Evolutionary conservation across 768 basidiomycete species (phyloP), one percentile per base, ranked within the genome.

Genomic region (Scleroderma bovista): DNA sequence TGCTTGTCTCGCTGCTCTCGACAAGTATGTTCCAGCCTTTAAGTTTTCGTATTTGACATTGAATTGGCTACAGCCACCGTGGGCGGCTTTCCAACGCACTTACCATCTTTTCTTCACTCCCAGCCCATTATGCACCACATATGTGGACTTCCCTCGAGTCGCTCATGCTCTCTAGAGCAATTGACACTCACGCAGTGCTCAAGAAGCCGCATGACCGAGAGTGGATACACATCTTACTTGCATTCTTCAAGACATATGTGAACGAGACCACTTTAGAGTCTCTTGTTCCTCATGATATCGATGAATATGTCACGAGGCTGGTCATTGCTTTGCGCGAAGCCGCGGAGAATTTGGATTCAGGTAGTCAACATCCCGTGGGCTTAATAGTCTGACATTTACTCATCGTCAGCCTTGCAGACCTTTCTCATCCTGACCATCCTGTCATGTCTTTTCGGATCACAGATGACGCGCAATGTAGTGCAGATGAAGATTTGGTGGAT

Each of bases 1-100:
- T 53, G 90, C 88, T 2, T 84, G 79, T 58, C 73, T 97, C 15
- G 95, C 93, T 3, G 89, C 88, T 15, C 77, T 98, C 33, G 93
- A 97, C 56, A 66, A 86, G 95, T 97, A 71, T 55, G 92, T 70
- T n/a, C 11, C 20, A 32, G 34, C 56, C 39, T 33, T 39, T 32
- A 9, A 29, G 24, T 38, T 49, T 41, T 52, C n/a, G 33, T 23
- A 44, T 36, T 23, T 33, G 32, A 43, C 44, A 42, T 46, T 60
- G 22, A 63, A 31, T 33, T 16, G 20, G 17, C 53, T n/a, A 16
- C 44, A 93, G 92, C 6, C 77, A 85, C 64, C 86, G 90, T 32
- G 78, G 76, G 32, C 80, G 81, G 15, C 69, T 84, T 26, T 64
- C 72, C 6, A 74, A 71, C 17, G 90, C 92, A 5, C 71, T 89